Conservation (phyloP, 345 rosid species). For the Gossypium ekmanianum region DNA sequence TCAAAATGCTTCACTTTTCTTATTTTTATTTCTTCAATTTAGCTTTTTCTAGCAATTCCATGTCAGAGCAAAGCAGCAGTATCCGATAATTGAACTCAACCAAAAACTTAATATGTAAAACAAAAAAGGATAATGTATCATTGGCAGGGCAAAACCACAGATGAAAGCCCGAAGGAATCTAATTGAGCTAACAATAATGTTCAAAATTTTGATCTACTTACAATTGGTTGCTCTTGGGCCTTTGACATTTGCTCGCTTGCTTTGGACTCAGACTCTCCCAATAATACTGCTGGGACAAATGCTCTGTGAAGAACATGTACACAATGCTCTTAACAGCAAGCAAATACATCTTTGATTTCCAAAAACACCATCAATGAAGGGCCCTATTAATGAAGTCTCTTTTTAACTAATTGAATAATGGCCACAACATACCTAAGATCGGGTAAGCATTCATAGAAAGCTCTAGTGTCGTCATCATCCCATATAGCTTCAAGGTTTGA, state of each 20-base stretch:
- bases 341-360: constrained; percentile 1
- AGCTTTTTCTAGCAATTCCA: neutral
- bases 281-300: constrained; percentile 95
- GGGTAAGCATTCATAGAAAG: constrained; percentile 90
- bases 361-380: neutral
- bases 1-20: neutral
- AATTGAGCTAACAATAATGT: neutral
- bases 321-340: neutral
- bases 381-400: constrained; percentile 5
- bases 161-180: neutral
- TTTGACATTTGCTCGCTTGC: constrained; percentile 67
- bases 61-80: neutral
- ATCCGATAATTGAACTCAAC: neutral
- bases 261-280: constrained; percentile 88
- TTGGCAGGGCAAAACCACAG: neutral
- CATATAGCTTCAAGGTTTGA: constrained; percentile 71
- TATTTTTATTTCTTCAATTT: neutral
- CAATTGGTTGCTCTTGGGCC: constrained; percentile 63
- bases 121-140: neutral
- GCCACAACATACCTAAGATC: constrained; percentile 80
- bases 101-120: neutral
- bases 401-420: constrained; percentile 13
- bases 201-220: constrained; percentile 33
- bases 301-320: constrained; percentile 56
- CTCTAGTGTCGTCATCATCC: constrained; percentile 97